These are phyloP conservation scores for Aureobasidium leucospermi DNA, from an alignment of 2,329 filamentous ascomycete species.

Conservation along the genomic window DNA sequence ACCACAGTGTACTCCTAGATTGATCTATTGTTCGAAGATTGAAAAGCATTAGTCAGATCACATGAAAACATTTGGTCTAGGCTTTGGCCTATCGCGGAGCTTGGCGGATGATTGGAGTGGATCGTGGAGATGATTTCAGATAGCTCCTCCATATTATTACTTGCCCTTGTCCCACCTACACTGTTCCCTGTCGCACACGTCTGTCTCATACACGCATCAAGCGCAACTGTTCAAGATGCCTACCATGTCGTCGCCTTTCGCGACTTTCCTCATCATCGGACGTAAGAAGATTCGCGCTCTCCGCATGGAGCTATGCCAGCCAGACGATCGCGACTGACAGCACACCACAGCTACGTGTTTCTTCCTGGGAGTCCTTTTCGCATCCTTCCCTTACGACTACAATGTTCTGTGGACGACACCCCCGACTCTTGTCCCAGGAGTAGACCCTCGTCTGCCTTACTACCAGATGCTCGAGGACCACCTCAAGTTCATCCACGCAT, in stretches of 20 bases:
- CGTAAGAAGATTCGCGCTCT: constrained; percentile 54
- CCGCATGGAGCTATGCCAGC: background rate
- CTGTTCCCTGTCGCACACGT: background rate
- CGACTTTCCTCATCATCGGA: constrained; percentile 93
- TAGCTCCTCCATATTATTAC: background rate
- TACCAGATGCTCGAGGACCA: constrained; percentile 82
- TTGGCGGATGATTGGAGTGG: background rate
- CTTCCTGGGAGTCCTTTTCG: constrained; percentile 97
- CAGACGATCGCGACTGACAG: constrained; percentile 2
- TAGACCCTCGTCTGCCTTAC: constrained; percentile 50
- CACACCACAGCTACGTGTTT: constrained; percentile 62
- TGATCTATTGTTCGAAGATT: background rate
- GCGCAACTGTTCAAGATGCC: constrained; percentile 14
- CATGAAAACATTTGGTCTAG: constrained; percentile 5
- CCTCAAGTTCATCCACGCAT: constrained; percentile 83
- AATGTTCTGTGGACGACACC: constrained; percentile 74
- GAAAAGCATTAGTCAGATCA: constrained; percentile 14
- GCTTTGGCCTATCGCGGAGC: constrained; percentile 7
- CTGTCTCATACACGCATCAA: background rate
- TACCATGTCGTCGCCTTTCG: constrained; percentile 52
- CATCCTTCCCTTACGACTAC: constrained; percentile 92
- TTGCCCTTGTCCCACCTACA: background rate
- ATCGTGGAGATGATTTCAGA: background rate
- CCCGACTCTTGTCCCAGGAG: constrained; percentile 35
- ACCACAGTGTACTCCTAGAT: too few relatives aligned